Evolutionary conservation across 495 filamentous ascomycete species (phyloP).

Genomic region (Daldinia grandis): DNA sequence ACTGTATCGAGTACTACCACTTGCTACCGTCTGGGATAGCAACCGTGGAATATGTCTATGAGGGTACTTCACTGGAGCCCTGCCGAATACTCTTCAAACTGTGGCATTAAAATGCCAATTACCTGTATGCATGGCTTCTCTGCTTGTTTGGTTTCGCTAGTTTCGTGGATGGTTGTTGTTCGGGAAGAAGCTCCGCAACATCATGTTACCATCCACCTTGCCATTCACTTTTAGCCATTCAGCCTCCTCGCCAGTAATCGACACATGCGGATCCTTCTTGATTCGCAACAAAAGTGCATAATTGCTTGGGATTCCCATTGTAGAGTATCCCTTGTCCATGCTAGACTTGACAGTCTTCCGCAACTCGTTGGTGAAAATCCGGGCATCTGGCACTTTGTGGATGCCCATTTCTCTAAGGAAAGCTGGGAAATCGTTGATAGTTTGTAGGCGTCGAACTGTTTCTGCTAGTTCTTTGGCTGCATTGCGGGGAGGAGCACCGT

Average conservation of each 20-base stretch:
- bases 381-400: slow-evolving; percentile 29
- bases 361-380: slow-evolving; percentile 50
- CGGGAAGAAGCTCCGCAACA: slow-evolving; percentile 11
- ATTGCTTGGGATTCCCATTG: background rate
- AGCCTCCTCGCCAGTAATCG: background rate
- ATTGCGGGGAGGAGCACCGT: slow-evolving; percentile 56
- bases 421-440: slow-evolving; percentile 52
- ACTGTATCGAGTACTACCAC: too few relatives aligned
- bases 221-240: slow-evolving; percentile 2
- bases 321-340: slow-evolving; percentile 54
- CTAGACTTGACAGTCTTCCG: slow-evolving; percentile 51
- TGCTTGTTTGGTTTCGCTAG: background rate
- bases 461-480: slow-evolving; percentile 52
- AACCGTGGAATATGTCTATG: too few relatives aligned
- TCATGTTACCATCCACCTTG: background rate
- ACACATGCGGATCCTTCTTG: slow-evolving; percentile 6
- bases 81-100: too few relatives aligned
- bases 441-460: slow-evolving; percentile 54
- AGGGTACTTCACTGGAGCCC: too few relatives aligned
- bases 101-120: too few relatives aligned
- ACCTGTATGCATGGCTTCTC: too few relatives aligned
- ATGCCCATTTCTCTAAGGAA: slow-evolving; percentile 58
- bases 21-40: too few relatives aligned
- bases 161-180: background rate
- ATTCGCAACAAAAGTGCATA: slow-evolving; percentile 10